Percentiles rank a stretch among this genome's conserved stretches.
phyloP scores from a whole-genome alignment of 163 green algal genomes.

The Trebouxiophyceae sp. region DNA sequence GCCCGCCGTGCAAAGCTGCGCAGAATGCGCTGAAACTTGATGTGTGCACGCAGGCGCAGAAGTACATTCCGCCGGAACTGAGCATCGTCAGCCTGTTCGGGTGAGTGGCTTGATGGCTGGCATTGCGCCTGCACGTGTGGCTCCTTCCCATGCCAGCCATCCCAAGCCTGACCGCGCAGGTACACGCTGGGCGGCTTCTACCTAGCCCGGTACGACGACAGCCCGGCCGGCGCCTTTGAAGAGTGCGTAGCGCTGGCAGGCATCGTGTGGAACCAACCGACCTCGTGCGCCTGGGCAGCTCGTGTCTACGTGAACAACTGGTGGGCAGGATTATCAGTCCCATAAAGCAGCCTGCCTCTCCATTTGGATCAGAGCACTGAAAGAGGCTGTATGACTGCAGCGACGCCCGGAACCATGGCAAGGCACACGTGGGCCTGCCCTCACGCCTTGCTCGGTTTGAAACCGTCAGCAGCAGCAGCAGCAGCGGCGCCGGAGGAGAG shows the following conservation, averaged over 20 bases:
- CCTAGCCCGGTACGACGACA: slow-evolving; percentile 82
- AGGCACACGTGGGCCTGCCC: slow-evolving; percentile 69
- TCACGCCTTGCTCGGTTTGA: too few relatives aligned
- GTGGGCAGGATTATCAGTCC: too few relatives aligned
- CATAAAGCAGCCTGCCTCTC: too few relatives aligned
- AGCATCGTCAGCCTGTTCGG: slow-evolving; percentile 80
- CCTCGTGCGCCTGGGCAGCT: slow-evolving; percentile 87
- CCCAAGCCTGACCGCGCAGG: slow-evolving; percentile 14
- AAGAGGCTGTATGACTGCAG: slow-evolving; percentile 6
- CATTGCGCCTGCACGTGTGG: too few relatives aligned
- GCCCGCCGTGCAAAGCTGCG: neutral
- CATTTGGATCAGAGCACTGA: too few relatives aligned
- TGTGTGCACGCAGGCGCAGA: slow-evolving; percentile 49
- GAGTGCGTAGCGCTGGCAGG: slow-evolving; percentile 84
- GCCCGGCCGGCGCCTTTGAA: slow-evolving; percentile 81
- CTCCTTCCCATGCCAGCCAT: neutral
- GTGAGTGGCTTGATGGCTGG: too few relatives aligned
- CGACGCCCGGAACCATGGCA: slow-evolving; percentile 71
- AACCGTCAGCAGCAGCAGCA: too few relatives aligned
- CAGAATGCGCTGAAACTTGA: neutral
- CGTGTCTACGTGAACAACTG: slow-evolving; percentile 85
- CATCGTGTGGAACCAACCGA: slow-evolving; percentile 89
- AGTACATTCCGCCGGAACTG: slow-evolving; percentile 71
- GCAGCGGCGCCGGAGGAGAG: neutral
- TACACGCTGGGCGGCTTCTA: slow-evolving; percentile 93